Evolutionary conservation across 1,284 basidiomycete species (phyloP).

Genomic region (Austroboletus novae-zelandiae): DNA sequence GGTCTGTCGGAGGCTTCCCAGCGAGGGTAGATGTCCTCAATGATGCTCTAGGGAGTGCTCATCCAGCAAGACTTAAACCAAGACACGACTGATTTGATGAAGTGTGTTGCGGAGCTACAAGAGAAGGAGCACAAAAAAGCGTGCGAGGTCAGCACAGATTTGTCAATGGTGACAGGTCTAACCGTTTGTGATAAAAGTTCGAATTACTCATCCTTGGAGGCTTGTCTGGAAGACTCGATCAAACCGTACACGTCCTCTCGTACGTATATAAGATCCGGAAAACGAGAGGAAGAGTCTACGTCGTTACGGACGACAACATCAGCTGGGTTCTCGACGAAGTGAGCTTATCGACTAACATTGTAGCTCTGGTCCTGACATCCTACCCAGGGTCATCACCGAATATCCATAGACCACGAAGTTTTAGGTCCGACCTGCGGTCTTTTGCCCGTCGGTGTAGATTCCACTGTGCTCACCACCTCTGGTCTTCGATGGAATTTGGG

Average conservation of each 20-base stretch:
- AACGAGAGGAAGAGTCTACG: slow-evolving; percentile 62
- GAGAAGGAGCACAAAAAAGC: slow-evolving; percentile 46
- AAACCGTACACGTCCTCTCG: slow-evolving; percentile 89
- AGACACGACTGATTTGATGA: slow-evolving; percentile 92
- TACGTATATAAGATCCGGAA: slow-evolving; percentile 80
- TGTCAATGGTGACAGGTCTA: neutral
- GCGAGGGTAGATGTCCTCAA: slow-evolving; percentile 5
- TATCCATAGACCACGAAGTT: slow-evolving; percentile 68
- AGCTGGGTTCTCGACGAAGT: slow-evolving; percentile 87
- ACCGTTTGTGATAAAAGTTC: slow-evolving; percentile 37
- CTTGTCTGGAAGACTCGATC: slow-evolving; percentile 88
- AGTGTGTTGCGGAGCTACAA: slow-evolving; percentile 72
- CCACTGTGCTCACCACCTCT: slow-evolving; percentile 73
- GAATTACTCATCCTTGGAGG: slow-evolving; percentile 86
- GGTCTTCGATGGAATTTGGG: slow-evolving; percentile 92
- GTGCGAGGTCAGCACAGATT: slow-evolving; percentile 30
- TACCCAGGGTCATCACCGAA: slow-evolving; percentile 73
- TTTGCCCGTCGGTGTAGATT: slow-evolving; percentile 82
- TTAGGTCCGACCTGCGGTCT: slow-evolving; percentile 92
- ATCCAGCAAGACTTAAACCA: slow-evolving; percentile 72
- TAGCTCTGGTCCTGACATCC: neutral
- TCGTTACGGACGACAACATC: slow-evolving; percentile 82
- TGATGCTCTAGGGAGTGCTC: slow-evolving; percentile 53
- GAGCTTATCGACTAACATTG: slow-evolving; percentile 22
- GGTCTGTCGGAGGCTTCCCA: slow-evolving; percentile 38